These are phyloP conservation scores for Xylaria sp. DNA, from an alignment of 2,329 filamentous ascomycete species.

Conservation along the genomic window DNA sequence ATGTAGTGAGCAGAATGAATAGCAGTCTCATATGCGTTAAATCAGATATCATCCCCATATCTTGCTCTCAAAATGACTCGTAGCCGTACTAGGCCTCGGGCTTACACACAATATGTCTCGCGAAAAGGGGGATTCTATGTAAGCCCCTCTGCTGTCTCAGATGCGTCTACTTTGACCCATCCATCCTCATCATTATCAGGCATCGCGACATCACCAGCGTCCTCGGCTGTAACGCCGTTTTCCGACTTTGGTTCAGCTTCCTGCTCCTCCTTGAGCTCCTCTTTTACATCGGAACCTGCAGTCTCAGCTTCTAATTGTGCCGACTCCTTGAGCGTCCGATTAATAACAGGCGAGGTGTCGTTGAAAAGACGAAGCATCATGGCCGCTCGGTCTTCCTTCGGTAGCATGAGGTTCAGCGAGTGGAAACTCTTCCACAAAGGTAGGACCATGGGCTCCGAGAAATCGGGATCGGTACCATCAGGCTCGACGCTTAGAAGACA, in stretches of 20 bases:
- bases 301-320: conserved; percentile 54
- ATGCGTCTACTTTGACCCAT: not conserved
- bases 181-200: conserved; percentile 19
- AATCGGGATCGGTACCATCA: conserved; percentile 69
- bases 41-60: conserved; percentile 8
- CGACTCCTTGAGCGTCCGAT: conserved; percentile 68
- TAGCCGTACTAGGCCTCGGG: not conserved
- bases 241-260: conserved; percentile 36
- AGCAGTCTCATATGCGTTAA: not conserved
- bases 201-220: conserved; percentile 19
- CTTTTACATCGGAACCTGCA: conserved; percentile 50
- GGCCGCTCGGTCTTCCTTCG: conserved; percentile 93
- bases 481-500: conserved; percentile 88
- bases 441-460: conserved; percentile 83
- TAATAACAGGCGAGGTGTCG: conserved; percentile 85
- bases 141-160: conserved; percentile 15
- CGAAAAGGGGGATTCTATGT: conserved; percentile 6
- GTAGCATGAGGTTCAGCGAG: conserved; percentile 95
- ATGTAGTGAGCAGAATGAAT: not conserved
- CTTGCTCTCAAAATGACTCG: not conserved
- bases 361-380: conserved; percentile 94
- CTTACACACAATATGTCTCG: not conserved
- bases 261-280: conserved; percentile 47
- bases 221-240: conserved; percentile 14
- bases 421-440: conserved; percentile 94